Percentiles rank a stretch among this genome's conserved stretches.
phyloP scores from a whole-genome alignment of 805 yeast genomes.

The Candida dendrica region DNA sequence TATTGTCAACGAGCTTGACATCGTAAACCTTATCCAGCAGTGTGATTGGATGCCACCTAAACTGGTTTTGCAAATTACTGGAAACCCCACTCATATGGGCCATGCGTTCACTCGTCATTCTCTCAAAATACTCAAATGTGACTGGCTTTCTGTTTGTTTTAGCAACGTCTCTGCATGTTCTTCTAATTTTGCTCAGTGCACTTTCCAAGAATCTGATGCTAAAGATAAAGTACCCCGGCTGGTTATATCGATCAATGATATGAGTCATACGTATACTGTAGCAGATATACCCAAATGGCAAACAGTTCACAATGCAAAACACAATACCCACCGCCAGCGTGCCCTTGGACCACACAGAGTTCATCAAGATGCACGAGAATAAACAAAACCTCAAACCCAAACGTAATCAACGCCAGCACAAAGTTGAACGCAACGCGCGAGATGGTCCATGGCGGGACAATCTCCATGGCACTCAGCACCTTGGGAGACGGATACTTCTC shows the following conservation, averaged over 20 bases:
- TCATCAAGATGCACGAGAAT: neutral
- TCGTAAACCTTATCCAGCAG: neutral
- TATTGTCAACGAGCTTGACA: neutral
- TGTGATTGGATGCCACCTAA: neutral
- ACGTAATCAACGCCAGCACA: neutral
- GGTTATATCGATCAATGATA: neutral
- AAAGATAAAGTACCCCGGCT: neutral
- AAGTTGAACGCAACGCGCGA: neutral
- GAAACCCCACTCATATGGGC: neutral
- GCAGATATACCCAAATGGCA: neutral
- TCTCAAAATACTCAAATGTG: neutral
- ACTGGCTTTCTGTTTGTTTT: neutral
- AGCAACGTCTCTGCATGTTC: neutral
- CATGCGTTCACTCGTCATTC: neutral
- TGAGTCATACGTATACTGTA: neutral
- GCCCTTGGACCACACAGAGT: neutral
- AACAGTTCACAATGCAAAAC: neutral
- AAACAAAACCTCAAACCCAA: neutral
- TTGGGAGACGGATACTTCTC: neutral
- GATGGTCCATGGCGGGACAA: neutral
- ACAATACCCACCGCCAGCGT: neutral
- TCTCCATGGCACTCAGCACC: neutral
- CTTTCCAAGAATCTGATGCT: neutral
- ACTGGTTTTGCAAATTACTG: neutral
- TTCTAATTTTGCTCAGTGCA: neutral